Evolutionary conservation across 805 yeast species (phyloP).

Genomic region (Zygoascus ofunaensis): DNA sequence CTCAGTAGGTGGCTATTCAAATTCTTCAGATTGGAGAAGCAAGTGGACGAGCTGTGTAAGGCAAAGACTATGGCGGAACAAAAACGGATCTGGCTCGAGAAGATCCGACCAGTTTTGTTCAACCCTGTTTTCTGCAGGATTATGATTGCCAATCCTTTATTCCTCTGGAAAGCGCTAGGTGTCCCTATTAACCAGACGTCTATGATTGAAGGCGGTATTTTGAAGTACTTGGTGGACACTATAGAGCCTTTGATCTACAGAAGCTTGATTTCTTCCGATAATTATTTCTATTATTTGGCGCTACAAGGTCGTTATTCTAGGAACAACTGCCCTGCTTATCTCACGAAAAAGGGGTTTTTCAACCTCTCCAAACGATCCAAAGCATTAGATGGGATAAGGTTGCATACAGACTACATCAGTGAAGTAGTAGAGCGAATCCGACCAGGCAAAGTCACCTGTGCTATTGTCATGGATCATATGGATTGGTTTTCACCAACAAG

Average conservation of each 20-base stretch:
- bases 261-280: conserved; percentile 57
- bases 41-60: conserved; percentile 47
- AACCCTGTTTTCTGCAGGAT: conserved; percentile 59
- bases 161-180: conserved; percentile 84
- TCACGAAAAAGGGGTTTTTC: conserved; percentile 50
- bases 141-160: conserved; percentile 73
- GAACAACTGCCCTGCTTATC: conserved; percentile 67
- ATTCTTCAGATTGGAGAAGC: conserved; percentile 38
- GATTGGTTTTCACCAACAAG: conserved; percentile 69
- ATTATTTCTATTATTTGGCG: conserved; percentile 68
- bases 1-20: conserved; percentile 53
- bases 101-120: conserved; percentile 59
- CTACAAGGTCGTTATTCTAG: conserved; percentile 52
- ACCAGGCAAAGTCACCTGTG: conserved; percentile 57
- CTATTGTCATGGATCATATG: conserved; percentile 86
- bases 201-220: conserved; percentile 65
- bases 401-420: conserved; percentile 71
- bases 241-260: conserved; percentile 63
- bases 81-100: conserved; percentile 49
- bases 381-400: conserved; percentile 60
- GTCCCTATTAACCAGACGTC: conserved; percentile 79
- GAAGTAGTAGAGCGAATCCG: conserved; percentile 64
- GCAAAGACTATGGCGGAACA: conserved; percentile 56
- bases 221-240: conserved; percentile 66
- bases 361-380: conserved; percentile 38